Conservation (phyloP, 805 yeast genomes). For the Suhomyces kilbournensis region DNA sequence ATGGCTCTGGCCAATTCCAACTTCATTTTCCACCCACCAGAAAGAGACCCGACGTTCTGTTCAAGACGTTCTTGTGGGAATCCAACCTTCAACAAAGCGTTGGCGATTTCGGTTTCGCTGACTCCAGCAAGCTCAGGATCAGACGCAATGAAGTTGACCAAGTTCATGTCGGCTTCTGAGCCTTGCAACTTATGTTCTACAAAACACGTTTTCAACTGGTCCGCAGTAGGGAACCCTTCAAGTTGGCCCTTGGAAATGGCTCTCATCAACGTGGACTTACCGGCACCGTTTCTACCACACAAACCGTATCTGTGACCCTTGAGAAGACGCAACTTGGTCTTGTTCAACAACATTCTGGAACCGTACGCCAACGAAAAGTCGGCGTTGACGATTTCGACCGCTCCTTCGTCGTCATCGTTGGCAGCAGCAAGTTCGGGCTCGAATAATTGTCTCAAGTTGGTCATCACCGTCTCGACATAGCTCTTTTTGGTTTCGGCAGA, state of each 20-base stretch:
- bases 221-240: constrained; percentile 94
- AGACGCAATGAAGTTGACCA: constrained; percentile 81
- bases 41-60: constrained; percentile 88
- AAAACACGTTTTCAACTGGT: constrained; percentile 85
- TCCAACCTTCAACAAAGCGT: constrained; percentile 81
- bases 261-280: constrained; percentile 96
- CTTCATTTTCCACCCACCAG: constrained; percentile 99
- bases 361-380: constrained; percentile 97
- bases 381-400: constrained; percentile 87
- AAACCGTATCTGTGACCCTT: constrained; percentile 97
- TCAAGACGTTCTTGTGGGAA: constrained; percentile 86
- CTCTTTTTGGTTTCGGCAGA: constrained; percentile 31
- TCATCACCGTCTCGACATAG: constrained; percentile 44
- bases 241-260: constrained; percentile 94
- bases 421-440: constrained; percentile 43
- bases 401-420: constrained; percentile 68
- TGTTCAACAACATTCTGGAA: constrained; percentile 92
- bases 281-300: constrained; percentile 98
- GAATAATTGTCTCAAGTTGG: constrained; percentile 52
- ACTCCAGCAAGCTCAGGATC: constrained; percentile 77
- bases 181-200: constrained; percentile 97
- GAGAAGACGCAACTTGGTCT: constrained; percentile 79
- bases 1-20: constrained; percentile 97
- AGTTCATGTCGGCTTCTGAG: constrained; percentile 85
- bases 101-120: constrained; percentile 66